Evolutionary conservation across 2,329 filamentous ascomycete species (phyloP), one percentile per base, ranked within the genome.

Genomic region (Ophiosphaerella korrae): DNA sequence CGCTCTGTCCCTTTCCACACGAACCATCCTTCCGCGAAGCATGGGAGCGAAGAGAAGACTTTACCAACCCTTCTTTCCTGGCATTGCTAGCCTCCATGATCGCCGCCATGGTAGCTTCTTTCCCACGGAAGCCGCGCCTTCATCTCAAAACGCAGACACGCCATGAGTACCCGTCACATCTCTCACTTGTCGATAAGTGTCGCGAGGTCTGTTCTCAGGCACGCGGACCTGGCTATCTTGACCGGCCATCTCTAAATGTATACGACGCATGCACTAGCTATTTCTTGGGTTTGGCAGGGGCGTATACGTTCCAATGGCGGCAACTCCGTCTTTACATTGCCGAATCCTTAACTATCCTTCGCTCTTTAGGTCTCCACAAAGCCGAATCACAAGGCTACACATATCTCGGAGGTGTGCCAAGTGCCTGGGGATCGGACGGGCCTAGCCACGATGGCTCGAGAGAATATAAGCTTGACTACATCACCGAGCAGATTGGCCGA

Each of bases 21-120:
- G 88, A 92, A 67, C 88, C 88, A 0, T 88, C 87, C 3, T 92
- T 92, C 69, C 82, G 88, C 18, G 82, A 85, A 54, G 85, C 85
- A 1, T 89, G 90, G 70, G 80, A 80, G 7, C 81, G 81, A 47
- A 80, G 88, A 31, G 84, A 89, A 64, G 88, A 91, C 66, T 79
- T 85, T 45, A 82, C 79, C 6, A 85, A 84, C 57, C 82, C 84
- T 8, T 80, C 83, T 13, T 92, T 92, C 59, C 76, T 92, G 2
- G 86, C 87, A 2, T 73, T 92, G 35, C 71, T 92, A 21, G 84
- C 88, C 1, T 88, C 88, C 49, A 92, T 92, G 88, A 82, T 92
- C 26, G 87, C 84, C 38, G 77, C 79, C 1, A 75, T 92, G n/a
- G 88, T 90, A 3, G 85, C 88, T 1, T 91, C 88, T 0, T 92